These are phyloP conservation scores for Bruguiera gymnorhiza DNA, from an alignment of 345 rosid genomes.

Conservation along the genomic window DNA sequence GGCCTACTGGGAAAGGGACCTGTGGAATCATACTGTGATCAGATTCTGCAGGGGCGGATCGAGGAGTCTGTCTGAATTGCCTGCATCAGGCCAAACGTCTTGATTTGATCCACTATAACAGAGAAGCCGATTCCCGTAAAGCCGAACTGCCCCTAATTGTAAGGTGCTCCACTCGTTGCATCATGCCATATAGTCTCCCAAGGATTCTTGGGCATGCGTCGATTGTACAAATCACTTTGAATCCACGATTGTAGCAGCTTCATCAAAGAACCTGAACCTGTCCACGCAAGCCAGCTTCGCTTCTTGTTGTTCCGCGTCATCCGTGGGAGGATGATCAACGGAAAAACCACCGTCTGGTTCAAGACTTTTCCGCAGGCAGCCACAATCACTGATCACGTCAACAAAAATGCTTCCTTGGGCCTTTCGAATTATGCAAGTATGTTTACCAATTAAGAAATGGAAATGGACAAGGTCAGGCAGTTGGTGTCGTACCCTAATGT, in stretches of 20 bases:
- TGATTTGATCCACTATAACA: constrained; percentile 54
- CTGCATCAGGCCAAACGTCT: constrained; percentile 58
- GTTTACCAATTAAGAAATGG: constrained; percentile 48
- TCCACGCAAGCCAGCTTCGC: constrained; percentile 28
- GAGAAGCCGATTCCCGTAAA: constrained; percentile 57
- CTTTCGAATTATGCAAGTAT: constrained; percentile 38
- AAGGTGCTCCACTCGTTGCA: constrained; percentile 53
- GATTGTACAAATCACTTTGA: constrained; percentile 42
- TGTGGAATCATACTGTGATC: constrained; percentile 23
- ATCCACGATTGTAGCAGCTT: constrained; percentile 43
- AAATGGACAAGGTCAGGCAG: constrained; percentile 45
- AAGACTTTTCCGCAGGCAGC: constrained; percentile 35
- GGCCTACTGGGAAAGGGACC: too few species aligned
- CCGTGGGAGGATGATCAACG: constrained; percentile 41
- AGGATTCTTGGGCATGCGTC: constrained; percentile 35
- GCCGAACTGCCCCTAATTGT: constrained; percentile 58
- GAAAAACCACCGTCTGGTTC: not conserved
- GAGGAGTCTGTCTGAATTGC: constrained; percentile 45
- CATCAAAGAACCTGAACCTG: constrained; percentile 49
- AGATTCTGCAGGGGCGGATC: constrained; percentile 40
- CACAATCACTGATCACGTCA: constrained; percentile 44
- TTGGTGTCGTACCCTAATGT: constrained; percentile 49
- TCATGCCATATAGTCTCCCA: constrained; percentile 57
- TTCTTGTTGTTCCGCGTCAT: constrained; percentile 4
- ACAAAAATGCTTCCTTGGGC: constrained; percentile 55